Evolutionary conservation across 2,329 filamentous ascomycete species (phyloP).

Genomic region (Fusarium succisae): DNA sequence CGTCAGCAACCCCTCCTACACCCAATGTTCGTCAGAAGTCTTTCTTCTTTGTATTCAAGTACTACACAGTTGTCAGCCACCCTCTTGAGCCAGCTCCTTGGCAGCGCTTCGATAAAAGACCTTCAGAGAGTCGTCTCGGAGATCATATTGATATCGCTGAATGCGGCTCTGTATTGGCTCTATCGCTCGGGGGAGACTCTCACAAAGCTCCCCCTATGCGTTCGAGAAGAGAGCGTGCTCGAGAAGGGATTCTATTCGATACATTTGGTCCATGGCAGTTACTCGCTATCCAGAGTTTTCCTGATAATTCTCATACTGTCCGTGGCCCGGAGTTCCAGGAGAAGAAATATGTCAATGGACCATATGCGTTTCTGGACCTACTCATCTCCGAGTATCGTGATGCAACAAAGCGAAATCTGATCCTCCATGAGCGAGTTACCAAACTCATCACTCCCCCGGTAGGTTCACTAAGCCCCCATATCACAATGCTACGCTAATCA

Average conservation of each 20-base stretch:
- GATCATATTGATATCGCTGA: slow-evolving; percentile 68
- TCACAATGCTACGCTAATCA: slow-evolving; percentile 8
- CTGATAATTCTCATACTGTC: slow-evolving; percentile 66
- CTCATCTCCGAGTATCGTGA: slow-evolving; percentile 69
- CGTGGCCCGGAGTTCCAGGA: slow-evolving; percentile 62
- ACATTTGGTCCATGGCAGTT: slow-evolving; percentile 70
- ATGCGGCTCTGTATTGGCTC: slow-evolving; percentile 67
- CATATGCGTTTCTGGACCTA: slow-evolving; percentile 68
- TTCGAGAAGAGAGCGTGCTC: slow-evolving; percentile 57
- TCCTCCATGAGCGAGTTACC: slow-evolving; percentile 65
- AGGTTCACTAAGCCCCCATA: background rate
- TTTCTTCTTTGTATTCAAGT: slow-evolving; percentile 72
- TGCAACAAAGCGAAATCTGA: slow-evolving; percentile 65
- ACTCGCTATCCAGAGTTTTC: slow-evolving; percentile 66
- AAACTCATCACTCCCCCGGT: slow-evolving; percentile 62
- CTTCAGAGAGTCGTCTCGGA: slow-evolving; percentile 48
- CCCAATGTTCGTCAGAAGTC: slow-evolving; percentile 61
- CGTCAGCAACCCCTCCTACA: slow-evolving; percentile 43
- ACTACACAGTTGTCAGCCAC: slow-evolving; percentile 68
- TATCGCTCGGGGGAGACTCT: slow-evolving; percentile 63
- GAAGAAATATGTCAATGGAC: slow-evolving; percentile 67
- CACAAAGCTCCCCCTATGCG: slow-evolving; percentile 60
- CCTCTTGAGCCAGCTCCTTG: slow-evolving; percentile 66
- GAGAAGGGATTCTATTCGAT: slow-evolving; percentile 64
- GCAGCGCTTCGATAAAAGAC: slow-evolving; percentile 64